Evolutionary conservation across 257 asterid species (phyloP).

Genomic region (Przewalskia tangutica): DNA sequence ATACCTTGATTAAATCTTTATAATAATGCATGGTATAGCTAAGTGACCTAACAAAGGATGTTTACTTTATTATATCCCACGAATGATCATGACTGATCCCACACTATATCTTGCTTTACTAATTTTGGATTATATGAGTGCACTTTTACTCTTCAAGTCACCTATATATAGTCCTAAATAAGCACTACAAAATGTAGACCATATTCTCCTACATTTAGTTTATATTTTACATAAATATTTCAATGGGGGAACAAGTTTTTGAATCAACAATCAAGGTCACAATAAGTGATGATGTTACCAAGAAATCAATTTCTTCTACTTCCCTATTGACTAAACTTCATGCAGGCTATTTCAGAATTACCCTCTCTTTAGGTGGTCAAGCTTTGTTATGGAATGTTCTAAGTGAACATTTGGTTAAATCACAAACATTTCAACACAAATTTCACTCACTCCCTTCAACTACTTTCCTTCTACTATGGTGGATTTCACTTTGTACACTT

Average conservation of each 20-base stretch:
- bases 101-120: not conserved
- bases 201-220: not conserved
- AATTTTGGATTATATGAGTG: not conserved
- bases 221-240: not conserved
- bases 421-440: constrained; percentile 7
- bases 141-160: not conserved
- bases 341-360: constrained; percentile 40
- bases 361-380: constrained; percentile 30
- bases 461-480: constrained; percentile 30
- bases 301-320: not conserved
- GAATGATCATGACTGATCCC: not conserved
- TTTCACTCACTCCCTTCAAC: constrained; percentile 21
- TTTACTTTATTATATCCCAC: not conserved
- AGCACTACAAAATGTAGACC: not conserved
- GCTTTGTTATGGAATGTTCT: constrained; percentile 33
- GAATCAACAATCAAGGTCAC: not conserved
- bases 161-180: not conserved
- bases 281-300: not conserved
- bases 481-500: constrained; percentile 22
- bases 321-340: constrained; percentile 24
- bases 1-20: not conserved
- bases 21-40: not conserved
- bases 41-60: constrained; percentile 1
- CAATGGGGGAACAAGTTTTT: not conserved
- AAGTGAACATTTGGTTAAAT: not conserved